phyloP scores from a whole-genome alignment of 108 stramenopile species.

The Skeletonema menzelii region DNA sequence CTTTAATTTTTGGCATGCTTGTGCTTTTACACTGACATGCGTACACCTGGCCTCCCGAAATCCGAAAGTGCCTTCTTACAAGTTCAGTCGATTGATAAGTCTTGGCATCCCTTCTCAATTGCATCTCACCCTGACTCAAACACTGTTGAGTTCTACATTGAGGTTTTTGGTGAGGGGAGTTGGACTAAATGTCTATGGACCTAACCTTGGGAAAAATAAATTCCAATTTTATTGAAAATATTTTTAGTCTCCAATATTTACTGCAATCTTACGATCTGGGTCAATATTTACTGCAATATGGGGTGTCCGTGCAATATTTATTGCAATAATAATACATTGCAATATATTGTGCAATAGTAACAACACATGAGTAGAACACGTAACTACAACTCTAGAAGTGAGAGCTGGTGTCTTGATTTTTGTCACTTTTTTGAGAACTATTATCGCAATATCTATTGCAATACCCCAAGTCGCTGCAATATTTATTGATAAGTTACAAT shows the following conservation, averaged over 20 bases:
- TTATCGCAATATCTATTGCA: too few species aligned
- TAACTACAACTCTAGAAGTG: too few species aligned
- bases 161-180: conserved; percentile 18
- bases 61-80: too few species aligned
- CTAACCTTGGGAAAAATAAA: neutral
- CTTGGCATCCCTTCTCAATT: conserved; percentile 42
- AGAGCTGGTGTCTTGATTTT: too few species aligned
- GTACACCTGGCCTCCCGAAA: too few species aligned
- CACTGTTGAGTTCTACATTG: conserved; percentile 45
- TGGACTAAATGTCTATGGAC: conserved; percentile 25
- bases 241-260: neutral
- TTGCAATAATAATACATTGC: neutral
- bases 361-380: too few species aligned
- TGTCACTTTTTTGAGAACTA: too few species aligned
- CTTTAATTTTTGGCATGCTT: too few species aligned
- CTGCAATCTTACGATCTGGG: neutral
- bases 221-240: neutral
- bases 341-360: neutral
- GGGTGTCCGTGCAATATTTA: neutral
- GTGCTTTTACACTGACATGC: too few species aligned
- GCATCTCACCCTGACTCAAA: conserved; percentile 22
- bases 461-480: too few species aligned
- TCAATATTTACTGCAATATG: neutral
- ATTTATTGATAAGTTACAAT: too few species aligned
- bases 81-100: too few species aligned